These are phyloP conservation scores for Didymella glomerata DNA, from an alignment of 2,329 filamentous ascomycete genomes.

Conservation along the genomic window DNA sequence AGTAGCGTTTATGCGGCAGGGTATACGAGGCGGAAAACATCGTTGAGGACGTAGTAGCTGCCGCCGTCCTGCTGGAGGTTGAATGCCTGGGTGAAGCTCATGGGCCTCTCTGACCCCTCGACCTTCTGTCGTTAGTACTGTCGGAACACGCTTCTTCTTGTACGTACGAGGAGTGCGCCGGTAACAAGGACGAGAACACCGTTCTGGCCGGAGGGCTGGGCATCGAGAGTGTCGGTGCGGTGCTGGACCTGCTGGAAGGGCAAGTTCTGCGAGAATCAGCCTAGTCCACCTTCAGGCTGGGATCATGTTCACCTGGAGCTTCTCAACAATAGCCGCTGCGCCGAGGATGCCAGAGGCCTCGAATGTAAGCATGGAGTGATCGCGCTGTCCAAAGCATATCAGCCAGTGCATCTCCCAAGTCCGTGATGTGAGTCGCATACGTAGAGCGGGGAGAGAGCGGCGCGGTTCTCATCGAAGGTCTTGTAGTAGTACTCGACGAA, in stretches of 20 bases:
- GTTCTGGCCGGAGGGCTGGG: conserved; percentile 75
- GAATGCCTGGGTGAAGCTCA: conserved; percentile 92
- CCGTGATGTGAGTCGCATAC: conserved; percentile 62
- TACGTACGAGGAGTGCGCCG: conserved; percentile 79
- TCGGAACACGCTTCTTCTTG: background rate
- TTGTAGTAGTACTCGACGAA: conserved; percentile 93
- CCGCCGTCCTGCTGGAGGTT: conserved; percentile 78
- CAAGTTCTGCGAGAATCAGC: conserved; percentile 65
- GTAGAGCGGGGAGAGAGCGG: conserved; percentile 75
- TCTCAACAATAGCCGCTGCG: conserved; percentile 73
- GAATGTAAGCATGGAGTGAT: conserved; percentile 92
- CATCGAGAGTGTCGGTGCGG: conserved; percentile 78
- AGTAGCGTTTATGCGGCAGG: conserved; percentile 48
- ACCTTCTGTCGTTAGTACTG: conserved; percentile 60
- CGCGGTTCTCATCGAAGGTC: conserved; percentile 79
- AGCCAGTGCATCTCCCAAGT: conserved; percentile 6
- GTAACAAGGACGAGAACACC: conserved; percentile 89
- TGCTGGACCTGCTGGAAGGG: conserved; percentile 86
- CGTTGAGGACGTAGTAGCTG: conserved; percentile 86
- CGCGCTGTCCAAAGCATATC: conserved; percentile 64
- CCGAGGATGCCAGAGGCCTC: conserved; percentile 76
- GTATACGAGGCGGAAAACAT: conserved; percentile 92
- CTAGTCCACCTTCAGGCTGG: background rate
- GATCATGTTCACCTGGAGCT: conserved; percentile 72
- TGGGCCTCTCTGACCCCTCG: conserved; percentile 83